Evolutionary conservation across 371 early-diverging fungal species (phyloP), one percentile per base, ranked within the genome.

Genomic region (Modicella reniformis): DNA sequence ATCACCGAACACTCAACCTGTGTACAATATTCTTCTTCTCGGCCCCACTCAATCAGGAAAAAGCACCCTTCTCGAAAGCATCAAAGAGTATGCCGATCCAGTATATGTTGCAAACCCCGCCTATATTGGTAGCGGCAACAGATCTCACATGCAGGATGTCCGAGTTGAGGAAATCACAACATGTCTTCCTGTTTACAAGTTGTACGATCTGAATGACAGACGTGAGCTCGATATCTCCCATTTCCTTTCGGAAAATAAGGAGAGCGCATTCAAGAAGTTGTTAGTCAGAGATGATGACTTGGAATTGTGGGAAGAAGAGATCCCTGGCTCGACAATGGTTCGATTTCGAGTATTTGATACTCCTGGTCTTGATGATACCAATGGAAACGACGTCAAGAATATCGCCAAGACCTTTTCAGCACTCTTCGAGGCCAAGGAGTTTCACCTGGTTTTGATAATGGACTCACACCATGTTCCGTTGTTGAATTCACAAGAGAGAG

Each of bases 41-140:
- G 65, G 65, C 0, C 56, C 29, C 47, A 52, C 66, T 3, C 66
- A 66, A 28, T 56, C 66, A 1, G 66, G 66, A 26, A 66, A 66
- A 19, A 51, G 59, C 40, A 58, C 51, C 10, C 40, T 66, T 28
- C 33, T 66, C n/a, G 57, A 66, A 40, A 13, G 26, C 3, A 21
- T 66, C 23, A 41, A 23, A 7, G 2, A 19, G 2, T 64, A 64
- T 48, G 56, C 64, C 33, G 49, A 64, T 37, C 56, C 64, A 2
- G 28, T 7, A 1, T 55, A 51, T 34, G 32, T 8, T 2, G 15
- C 55, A 23, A 25, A 55, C 17, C 2, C n/a, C 23, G 7, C 23
- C 9, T 21, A 32, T 9, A 55, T 55, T 37, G 56, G 56, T 1
- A 37, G 8, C 37, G 56, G 56, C 37, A 37, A 37, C 33, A 21